These are phyloP conservation scores for Galeopsis tetrahit DNA, from an alignment of 257 asterid genomes.

Conservation along the genomic window DNA sequence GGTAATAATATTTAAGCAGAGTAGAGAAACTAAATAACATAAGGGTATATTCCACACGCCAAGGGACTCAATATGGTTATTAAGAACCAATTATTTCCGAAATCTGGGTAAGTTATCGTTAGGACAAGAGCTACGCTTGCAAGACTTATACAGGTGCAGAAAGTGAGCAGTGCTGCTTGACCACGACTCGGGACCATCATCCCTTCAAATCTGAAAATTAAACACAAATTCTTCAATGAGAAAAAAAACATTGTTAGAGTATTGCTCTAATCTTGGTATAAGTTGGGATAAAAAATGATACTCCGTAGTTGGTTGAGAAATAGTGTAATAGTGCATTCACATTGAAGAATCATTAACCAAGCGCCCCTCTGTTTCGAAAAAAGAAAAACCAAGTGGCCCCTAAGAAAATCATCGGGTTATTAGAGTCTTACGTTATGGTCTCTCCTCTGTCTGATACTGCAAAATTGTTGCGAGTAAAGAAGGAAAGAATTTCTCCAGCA, in stretches of 20 bases:
- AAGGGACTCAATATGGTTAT: slow-evolving; percentile 75
- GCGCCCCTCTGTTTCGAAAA: too few relatives aligned
- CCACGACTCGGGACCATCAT: slow-evolving; percentile 93
- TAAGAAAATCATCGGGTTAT: background rate
- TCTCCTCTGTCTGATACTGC: slow-evolving; percentile 80
- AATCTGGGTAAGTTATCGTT: slow-evolving; percentile 83
- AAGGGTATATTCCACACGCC: slow-evolving; percentile 46
- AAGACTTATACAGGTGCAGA: slow-evolving; percentile 92
- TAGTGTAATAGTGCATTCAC: too few relatives aligned
- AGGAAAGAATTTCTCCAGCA: slow-evolving; percentile 90
- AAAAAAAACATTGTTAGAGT: background rate
- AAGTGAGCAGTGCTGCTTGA: slow-evolving; percentile 90
- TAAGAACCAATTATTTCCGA: slow-evolving; percentile 91
- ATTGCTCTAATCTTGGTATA: too few relatives aligned
- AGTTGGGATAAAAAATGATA: too few relatives aligned
- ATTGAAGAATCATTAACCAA: too few relatives aligned
- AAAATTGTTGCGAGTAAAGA: slow-evolving; percentile 88
- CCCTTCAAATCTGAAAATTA: slow-evolving; percentile 77
- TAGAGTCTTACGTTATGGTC: slow-evolving; percentile 72
- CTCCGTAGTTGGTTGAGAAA: too few relatives aligned
- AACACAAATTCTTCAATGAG: background rate
- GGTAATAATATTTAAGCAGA: background rate
- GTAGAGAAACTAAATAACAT: background rate
- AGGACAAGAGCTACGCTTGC: slow-evolving; percentile 94
- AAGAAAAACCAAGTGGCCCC: too few relatives aligned